Percentiles rank a stretch among this genome's conserved stretches.
These are phyloP conservation scores for Abrus precatorius DNA, from an alignment of 306 rosid genomes.

Conservation along the genomic window DNA sequence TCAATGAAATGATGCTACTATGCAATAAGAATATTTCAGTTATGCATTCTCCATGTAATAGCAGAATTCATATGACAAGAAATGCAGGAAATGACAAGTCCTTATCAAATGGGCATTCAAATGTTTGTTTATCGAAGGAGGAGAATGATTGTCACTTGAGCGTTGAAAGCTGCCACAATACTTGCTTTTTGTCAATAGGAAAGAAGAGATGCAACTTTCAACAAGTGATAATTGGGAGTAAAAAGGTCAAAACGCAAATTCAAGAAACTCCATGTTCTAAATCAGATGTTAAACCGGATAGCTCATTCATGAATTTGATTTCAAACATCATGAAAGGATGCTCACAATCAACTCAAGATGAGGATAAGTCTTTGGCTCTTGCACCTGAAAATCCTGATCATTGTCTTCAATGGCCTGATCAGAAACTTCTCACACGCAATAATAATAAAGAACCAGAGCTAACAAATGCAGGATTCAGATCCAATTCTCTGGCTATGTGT, in stretches of 20 bases:
- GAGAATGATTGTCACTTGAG: conserved; percentile 61
- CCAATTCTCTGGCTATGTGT: conserved; percentile 66
- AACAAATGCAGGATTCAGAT: conserved; percentile 57
- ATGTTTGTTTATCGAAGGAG: conserved; percentile 51
- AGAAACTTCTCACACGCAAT: conserved; percentile 44
- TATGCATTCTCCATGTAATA: conserved; percentile 52
- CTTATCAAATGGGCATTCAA: conserved; percentile 56
- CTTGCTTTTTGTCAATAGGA: conserved; percentile 50
- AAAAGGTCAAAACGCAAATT: conserved; percentile 60
- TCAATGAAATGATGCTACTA: conserved; percentile 42
- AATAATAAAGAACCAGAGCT: conserved; percentile 52
- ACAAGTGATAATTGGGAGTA: conserved; percentile 59
- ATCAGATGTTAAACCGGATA: conserved; percentile 58
- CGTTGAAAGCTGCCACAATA: conserved; percentile 71
- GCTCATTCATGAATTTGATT: conserved; percentile 90
- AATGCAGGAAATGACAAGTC: conserved; percentile 70
- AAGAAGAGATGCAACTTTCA: conserved; percentile 66
- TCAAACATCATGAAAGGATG: conserved; percentile 79
- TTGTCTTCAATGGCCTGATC: conserved; percentile 46
- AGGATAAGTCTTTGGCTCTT: conserved; percentile 56
- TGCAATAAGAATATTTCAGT: conserved; percentile 43
- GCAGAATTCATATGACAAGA: conserved; percentile 45
- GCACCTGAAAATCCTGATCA: conserved; percentile 51
- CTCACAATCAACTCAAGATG: conserved; percentile 60
- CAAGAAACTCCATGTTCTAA: conserved; percentile 54